Base-by-base conservation (phyloP, 768 basidiomycete genomes). In the Psilocybe cubensis region DNA sequence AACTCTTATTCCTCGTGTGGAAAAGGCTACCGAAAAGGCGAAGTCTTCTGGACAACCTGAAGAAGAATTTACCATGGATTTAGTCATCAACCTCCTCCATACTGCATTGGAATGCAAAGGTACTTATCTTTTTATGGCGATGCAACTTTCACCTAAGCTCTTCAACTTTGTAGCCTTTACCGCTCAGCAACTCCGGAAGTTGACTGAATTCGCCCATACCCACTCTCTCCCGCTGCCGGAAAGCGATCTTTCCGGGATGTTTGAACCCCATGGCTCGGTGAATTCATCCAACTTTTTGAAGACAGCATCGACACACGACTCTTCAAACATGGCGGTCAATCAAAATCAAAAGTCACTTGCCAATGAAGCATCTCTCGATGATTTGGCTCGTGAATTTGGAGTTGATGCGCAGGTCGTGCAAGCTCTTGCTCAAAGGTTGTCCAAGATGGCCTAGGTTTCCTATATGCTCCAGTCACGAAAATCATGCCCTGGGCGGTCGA, bases 321-420 rank as follows among this genome's bases (percentile, higher is more conserved):
- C 42, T 7, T 56, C 58, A 24, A 50, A 31, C 5, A 33, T 44
- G n/a, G 46, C 46, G 18, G 23, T 59, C 53, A 42, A 51, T 27
- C 58, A 43, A 47, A 42, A 51, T 27, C 58, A 43, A 47, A 40
- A 52, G 24, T 52, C 41, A n/a, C 35, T 38, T 11, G 14, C 12
- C n/a, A 38, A 11, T 23, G 51, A 49, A 40, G 65, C 61, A 49
- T 54, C 78, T 66, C 52, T 84, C 68, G 78, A 78, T 44, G 79
- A 81, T 21, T 78, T 91, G n/a, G 89, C 89, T 21, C 79, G 78
- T 62, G 89, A 91, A 68, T 90, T 90, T 58, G 89, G 89, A n/a
- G 78, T 91, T 20, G 85, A 89, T 52, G 75, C 88, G 28, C 79
- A 85, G 41, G 67, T 90, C 24, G 83, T 91, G 43, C 82, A 89